These are phyloP conservation scores for Bacterosira constricta DNA, from an alignment of 108 stramenopile genomes.

Conservation along the genomic window DNA sequence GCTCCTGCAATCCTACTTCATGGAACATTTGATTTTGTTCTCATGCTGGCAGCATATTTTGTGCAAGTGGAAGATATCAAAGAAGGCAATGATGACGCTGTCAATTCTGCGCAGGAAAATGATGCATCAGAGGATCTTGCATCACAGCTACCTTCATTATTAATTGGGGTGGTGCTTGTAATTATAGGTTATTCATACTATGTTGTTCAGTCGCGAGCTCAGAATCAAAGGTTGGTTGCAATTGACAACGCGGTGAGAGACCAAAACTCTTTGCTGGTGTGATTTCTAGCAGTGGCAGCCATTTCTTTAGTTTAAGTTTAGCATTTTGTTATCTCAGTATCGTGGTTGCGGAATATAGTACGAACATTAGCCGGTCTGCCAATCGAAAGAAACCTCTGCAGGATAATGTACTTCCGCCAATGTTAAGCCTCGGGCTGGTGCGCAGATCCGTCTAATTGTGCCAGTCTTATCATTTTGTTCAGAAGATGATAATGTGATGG, in stretches of 20 bases:
- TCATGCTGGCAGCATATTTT: constrained; percentile 75
- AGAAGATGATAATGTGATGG: too few relatives aligned
- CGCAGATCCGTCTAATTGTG: constrained; percentile 37
- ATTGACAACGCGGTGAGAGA: constrained; percentile 36
- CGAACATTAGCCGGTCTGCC: constrained; percentile 29
- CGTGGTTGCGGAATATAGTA: too few relatives aligned
- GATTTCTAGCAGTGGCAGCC: background rate
- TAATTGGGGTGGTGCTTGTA: constrained; percentile 39
- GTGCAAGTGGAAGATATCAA: constrained; percentile 24
- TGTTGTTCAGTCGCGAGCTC: constrained; percentile 34
- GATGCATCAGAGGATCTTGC: constrained; percentile 10
- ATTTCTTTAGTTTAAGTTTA: background rate
- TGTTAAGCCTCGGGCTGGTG: constrained; percentile 50
- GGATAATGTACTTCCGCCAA: constrained; percentile 29
- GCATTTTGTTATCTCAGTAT: too few relatives aligned
- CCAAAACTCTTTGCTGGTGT: constrained; percentile 34
- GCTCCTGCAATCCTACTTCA: constrained; percentile 81
- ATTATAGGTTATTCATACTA: constrained; percentile 41
- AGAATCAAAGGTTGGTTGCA: constrained; percentile 31
- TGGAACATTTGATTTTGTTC: constrained; percentile 79
- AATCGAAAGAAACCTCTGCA: constrained; percentile 29
- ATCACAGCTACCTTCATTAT: constrained; percentile 33
- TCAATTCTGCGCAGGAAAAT: background rate
- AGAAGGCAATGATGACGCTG: constrained; percentile 40
- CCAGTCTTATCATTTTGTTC: background rate